phyloP scores from a whole-genome alignment of 2,329 filamentous ascomycete genomes.

The Aquanectria penicillioides region DNA sequence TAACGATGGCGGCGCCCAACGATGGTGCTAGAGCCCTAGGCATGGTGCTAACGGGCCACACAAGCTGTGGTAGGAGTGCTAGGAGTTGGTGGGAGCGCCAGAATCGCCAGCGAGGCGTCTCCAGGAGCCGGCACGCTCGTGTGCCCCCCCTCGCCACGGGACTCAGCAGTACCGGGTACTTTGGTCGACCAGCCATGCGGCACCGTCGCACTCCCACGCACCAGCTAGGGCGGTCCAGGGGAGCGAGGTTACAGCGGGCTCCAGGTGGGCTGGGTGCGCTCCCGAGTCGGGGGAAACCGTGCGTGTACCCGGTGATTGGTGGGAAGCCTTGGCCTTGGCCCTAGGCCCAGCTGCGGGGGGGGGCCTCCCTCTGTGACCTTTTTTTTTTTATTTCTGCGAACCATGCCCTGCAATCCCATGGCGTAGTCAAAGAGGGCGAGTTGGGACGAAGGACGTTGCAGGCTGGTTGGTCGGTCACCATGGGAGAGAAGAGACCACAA shows the following conservation, averaged over 20 bases:
- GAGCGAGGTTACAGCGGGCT: conserved; percentile 13
- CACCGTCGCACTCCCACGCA: background rate
- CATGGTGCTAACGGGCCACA: background rate
- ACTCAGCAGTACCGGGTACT: conserved; percentile 8
- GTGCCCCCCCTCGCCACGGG: conserved; percentile 17
- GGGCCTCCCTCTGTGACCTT: background rate
- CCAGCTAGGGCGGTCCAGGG: conserved; percentile 11
- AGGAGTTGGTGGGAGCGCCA: conserved; percentile 2
- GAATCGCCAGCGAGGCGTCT: conserved; percentile 5
- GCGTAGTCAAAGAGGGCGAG: background rate
- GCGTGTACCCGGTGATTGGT: conserved; percentile 4
- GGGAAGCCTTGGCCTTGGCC: background rate
- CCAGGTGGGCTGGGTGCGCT: conserved; percentile 16
- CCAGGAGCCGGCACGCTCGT: conserved; percentile 10
- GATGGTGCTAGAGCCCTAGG: background rate
- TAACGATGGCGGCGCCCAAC: background rate
- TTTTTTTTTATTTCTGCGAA: conserved; percentile 5
- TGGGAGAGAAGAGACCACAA: background rate
- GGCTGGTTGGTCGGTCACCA: conserved; percentile 9
- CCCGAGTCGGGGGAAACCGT: conserved; percentile 4
- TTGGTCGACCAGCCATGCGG: background rate
- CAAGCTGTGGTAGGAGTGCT: background rate
- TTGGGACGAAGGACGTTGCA: conserved; percentile 8
- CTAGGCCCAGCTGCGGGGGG: conserved; percentile 2
- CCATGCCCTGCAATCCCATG: conserved; percentile 1